Evolutionary conservation across 2,329 filamentous ascomycete genomes (phyloP).

Genomic region (Botrytis cinerea): DNA sequence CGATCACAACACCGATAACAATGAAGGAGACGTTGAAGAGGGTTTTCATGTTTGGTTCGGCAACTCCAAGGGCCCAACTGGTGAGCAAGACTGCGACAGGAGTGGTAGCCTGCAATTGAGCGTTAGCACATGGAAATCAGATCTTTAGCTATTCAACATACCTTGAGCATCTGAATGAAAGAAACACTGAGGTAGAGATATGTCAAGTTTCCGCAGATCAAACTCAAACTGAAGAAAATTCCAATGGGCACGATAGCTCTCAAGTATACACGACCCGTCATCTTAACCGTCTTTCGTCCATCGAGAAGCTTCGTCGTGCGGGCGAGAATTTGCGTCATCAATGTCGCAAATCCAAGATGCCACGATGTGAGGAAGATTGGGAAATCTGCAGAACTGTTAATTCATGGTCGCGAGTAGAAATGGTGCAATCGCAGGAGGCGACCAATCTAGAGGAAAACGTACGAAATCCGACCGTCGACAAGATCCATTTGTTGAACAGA

Average conservation of each 20-base stretch:
- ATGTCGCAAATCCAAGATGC: constrained; percentile 88
- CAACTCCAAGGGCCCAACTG: constrained; percentile 82
- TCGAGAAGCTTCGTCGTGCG: constrained; percentile 88
- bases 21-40: constrained; percentile 94
- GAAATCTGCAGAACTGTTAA: constrained; percentile 54
- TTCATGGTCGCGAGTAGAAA: constrained; percentile 18
- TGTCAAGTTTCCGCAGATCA: constrained; percentile 95
- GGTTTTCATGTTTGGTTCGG: constrained; percentile 77
- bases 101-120: constrained; percentile 71
- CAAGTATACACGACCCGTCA: constrained; percentile 92
- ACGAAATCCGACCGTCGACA: constrained; percentile 83
- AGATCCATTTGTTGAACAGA: constrained; percentile 98
- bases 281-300: constrained; percentile 93
- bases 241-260: constrained; percentile 94
- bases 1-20: constrained; percentile 90
- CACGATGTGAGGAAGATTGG: constrained; percentile 90
- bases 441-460: constrained; percentile 45
- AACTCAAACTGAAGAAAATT: constrained; percentile 90
- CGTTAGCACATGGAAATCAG: constrained; percentile 22
- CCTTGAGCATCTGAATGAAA: constrained; percentile 99
- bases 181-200: constrained; percentile 94
- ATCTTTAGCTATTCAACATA: constrained; percentile 41
- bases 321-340: constrained; percentile 92
- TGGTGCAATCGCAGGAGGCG: neutral
- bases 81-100: constrained; percentile 90